Percentiles rank a stretch among this genome's conserved stretches.
Conservation (phyloP, 805 yeast species). For the Teunomyces pallodes region DNA sequence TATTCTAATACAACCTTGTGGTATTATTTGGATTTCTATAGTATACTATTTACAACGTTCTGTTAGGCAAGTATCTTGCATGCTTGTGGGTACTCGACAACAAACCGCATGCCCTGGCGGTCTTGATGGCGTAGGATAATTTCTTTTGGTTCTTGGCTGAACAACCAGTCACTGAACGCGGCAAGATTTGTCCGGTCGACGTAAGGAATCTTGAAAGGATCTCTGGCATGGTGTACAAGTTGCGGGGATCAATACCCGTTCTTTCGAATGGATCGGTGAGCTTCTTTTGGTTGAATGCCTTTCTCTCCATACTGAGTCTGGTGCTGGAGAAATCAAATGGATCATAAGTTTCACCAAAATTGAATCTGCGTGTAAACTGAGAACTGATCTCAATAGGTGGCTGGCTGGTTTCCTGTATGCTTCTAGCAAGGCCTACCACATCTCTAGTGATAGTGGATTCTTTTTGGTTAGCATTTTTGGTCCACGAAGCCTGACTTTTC, state of each 20-base stretch:
- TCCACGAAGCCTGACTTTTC: conserved; percentile 32
- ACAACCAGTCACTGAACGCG: conserved; percentile 70
- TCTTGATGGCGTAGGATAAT: conserved; percentile 71
- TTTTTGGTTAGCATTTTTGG: conserved; percentile 7
- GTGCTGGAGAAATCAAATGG: conserved; percentile 17
- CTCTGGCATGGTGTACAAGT: conserved; percentile 70
- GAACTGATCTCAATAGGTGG: conserved; percentile 35
- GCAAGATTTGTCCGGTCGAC: conserved; percentile 72
- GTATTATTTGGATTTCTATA: background rate
- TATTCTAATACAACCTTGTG: background rate
- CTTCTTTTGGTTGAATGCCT: conserved; percentile 16
- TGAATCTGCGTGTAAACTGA: conserved; percentile 39
- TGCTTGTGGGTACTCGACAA: conserved; percentile 73
- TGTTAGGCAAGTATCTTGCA: conserved; percentile 41
- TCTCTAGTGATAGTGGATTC: conserved; percentile 22
- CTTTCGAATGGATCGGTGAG: conserved; percentile 40
- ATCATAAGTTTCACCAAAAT: conserved; percentile 55
- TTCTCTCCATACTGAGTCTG: conserved; percentile 51
- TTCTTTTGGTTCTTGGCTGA: conserved; percentile 64
- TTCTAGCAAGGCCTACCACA: conserved; percentile 35
- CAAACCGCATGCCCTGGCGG: conserved; percentile 79
- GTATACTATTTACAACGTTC: conserved; percentile 26
- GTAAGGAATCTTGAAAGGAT: conserved; percentile 63
- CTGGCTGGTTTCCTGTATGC: conserved; percentile 25
- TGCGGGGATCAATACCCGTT: conserved; percentile 62